Percentiles rank a stretch among this genome's conserved stretches.
These are phyloP conservation scores for Plasmodium knowlesi DNA, from an alignment of 169 alveolate species.

Conservation along the genomic window DNA sequence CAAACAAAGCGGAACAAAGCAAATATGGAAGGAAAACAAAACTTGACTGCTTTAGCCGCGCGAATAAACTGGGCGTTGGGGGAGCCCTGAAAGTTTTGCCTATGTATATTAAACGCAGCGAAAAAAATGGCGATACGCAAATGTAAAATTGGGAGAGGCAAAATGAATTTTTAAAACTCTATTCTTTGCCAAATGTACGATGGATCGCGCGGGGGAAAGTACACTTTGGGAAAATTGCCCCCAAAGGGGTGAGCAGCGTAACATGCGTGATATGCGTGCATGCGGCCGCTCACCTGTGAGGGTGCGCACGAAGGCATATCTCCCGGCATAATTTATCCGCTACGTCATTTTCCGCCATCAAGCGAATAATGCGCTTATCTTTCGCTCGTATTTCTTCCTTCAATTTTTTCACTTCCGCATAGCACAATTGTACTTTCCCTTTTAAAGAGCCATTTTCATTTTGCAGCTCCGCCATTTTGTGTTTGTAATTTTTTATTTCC, in stretches of 20 bases:
- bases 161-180: not conserved
- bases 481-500: constrained; percentile 44
- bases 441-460: constrained; percentile 40
- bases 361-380: constrained; percentile 24
- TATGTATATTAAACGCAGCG: not conserved
- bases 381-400: constrained; percentile 18
- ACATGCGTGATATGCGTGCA: not conserved
- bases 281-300: not conserved
- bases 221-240: not conserved
- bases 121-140: not conserved
- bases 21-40: not conserved
- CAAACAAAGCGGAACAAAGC: not conserved
- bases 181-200: not conserved
- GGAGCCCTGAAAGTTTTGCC: not conserved
- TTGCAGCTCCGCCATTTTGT: constrained; percentile 18
- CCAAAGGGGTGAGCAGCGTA: not conserved
- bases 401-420: constrained; percentile 22
- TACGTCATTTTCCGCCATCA: constrained; percentile 28
- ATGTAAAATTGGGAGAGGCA: not conserved
- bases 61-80: not conserved
- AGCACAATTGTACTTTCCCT: constrained; percentile 11
- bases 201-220: not conserved
- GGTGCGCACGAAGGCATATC: not conserved
- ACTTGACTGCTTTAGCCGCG: not conserved
- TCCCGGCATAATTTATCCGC: constrained; percentile 30